Conservation (phyloP, 2,329 filamentous ascomycete species). For the Colletotrichum scovillei region DNA sequence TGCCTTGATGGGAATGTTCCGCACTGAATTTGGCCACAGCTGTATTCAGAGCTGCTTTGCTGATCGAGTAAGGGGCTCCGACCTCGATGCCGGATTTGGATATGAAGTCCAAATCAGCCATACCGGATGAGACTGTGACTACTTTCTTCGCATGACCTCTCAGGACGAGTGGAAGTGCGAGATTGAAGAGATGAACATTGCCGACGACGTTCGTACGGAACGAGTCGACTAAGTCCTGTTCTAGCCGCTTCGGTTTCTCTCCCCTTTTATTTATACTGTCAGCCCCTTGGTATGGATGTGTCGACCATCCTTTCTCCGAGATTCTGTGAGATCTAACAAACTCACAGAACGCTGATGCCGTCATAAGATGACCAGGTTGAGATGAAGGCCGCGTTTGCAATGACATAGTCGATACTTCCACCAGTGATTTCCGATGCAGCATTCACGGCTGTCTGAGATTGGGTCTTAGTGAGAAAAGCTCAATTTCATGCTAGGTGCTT, state of each 20-base stretch:
- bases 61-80: constrained; percentile 55
- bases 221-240: background rate
- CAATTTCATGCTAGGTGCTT: background rate
- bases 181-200: constrained; percentile 62
- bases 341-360: background rate
- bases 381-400: background rate
- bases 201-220: constrained; percentile 63
- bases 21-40: constrained; percentile 64
- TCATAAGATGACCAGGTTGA: background rate
- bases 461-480: background rate
- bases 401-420: background rate
- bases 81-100: constrained; percentile 48
- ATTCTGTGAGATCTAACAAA: background rate
- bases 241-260: constrained; percentile 14
- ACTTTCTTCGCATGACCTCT: constrained; percentile 65
- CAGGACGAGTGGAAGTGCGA: constrained; percentile 63
- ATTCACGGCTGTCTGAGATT: background rate
- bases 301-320: background rate
- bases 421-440: background rate
- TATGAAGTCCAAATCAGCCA: constrained; percentile 59
- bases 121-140: constrained; percentile 60
- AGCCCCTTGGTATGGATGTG: too few relatives aligned
- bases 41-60: constrained; percentile 65
- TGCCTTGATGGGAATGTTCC: constrained; percentile 58
- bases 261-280: background rate